A percentile compares a stretch with the other conserved stretches of the same genome.
Conservation (phyloP, 768 basidiomycete genomes). For the Lactarius quietus region DNA sequence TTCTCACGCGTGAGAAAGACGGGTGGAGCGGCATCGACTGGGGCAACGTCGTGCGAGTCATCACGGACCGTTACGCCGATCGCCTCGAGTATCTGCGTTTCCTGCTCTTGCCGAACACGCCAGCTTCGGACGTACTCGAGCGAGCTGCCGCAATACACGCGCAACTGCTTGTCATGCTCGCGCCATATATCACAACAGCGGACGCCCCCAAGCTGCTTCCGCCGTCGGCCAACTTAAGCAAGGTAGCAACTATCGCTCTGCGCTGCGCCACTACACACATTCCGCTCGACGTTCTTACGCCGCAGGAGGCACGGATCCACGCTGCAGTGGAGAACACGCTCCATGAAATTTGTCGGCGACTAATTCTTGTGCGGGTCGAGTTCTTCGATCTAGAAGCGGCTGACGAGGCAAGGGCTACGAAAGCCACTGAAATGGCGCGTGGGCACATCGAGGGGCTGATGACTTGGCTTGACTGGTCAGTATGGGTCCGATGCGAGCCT, state of each 20-base stretch:
- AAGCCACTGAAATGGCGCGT: background rate
- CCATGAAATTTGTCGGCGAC: slow-evolving; percentile 22
- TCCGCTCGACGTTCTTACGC: slow-evolving; percentile 16
- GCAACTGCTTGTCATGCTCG: slow-evolving; percentile 27
- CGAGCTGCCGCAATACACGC: slow-evolving; percentile 11
- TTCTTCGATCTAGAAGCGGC: slow-evolving; percentile 26
- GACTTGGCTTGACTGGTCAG: slow-evolving; percentile 28
- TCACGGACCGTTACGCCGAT: slow-evolving; percentile 42
- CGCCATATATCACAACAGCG: slow-evolving; percentile 31
- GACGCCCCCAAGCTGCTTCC: slow-evolving; percentile 12
- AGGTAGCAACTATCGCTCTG: slow-evolving; percentile 22
- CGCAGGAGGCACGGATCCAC: slow-evolving; percentile 20
- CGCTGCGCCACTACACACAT: slow-evolving; percentile 22
- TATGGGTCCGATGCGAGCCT: slow-evolving; percentile 25
- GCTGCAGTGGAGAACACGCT: slow-evolving; percentile 16
- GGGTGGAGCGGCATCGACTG: slow-evolving; percentile 41
- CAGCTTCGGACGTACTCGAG: background rate
- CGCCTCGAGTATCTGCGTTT: slow-evolving; percentile 41
- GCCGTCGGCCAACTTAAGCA: slow-evolving; percentile 8
- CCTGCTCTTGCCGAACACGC: slow-evolving; percentile 32
- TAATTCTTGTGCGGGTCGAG: slow-evolving; percentile 20
- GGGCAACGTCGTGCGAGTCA: slow-evolving; percentile 36
- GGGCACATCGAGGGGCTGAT: slow-evolving; percentile 21
- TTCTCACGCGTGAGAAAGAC: slow-evolving; percentile 26
- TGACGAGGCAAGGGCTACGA: background rate